phyloP scores from a whole-genome alignment of 2,329 filamentous ascomycete genomes.

The Fusarium globosum region DNA sequence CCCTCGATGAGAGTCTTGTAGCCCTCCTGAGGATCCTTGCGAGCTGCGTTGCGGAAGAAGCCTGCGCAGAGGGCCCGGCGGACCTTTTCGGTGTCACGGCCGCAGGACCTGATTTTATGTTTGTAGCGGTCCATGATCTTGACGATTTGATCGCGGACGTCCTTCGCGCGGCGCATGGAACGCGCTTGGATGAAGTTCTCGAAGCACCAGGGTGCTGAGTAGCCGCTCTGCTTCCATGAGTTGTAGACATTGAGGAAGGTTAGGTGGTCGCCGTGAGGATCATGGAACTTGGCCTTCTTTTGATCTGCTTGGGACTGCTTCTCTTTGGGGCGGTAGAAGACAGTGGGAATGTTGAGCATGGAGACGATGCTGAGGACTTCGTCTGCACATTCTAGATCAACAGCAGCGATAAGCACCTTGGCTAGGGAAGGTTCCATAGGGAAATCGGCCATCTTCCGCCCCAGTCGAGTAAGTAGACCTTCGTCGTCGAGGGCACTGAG shows the following conservation, averaged over 20 bases:
- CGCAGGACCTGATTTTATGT: constrained; percentile 84
- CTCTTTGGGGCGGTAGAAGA: constrained; percentile 97
- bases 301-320: constrained; percentile 97
- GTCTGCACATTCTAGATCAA: constrained; percentile 89
- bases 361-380: constrained; percentile 95
- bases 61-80: constrained; percentile 90
- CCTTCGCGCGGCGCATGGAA: constrained; percentile 87
- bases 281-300: constrained; percentile 98
- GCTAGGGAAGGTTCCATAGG: constrained; percentile 95
- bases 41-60: constrained; percentile 94
- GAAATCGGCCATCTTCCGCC: constrained; percentile 98
- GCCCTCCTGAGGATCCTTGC: constrained; percentile 95
- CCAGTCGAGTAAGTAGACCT: constrained; percentile 89
- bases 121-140: constrained; percentile 95
- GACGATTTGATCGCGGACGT: constrained; percentile 90
- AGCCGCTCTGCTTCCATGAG: constrained; percentile 89
- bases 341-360: constrained; percentile 86
- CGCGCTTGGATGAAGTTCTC: constrained; percentile 98
- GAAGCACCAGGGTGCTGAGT: constrained; percentile 90
- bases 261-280: constrained; percentile 92
- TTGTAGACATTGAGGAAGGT: constrained; percentile 98
- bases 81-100: constrained; percentile 86
- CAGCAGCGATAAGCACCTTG: constrained; percentile 88
- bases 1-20: constrained; percentile 98
- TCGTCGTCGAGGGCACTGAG: constrained; percentile 94